These are phyloP conservation scores for Cnidoscolus chayamansa DNA, from an alignment of 441 rosid species.

Conservation along the genomic window DNA sequence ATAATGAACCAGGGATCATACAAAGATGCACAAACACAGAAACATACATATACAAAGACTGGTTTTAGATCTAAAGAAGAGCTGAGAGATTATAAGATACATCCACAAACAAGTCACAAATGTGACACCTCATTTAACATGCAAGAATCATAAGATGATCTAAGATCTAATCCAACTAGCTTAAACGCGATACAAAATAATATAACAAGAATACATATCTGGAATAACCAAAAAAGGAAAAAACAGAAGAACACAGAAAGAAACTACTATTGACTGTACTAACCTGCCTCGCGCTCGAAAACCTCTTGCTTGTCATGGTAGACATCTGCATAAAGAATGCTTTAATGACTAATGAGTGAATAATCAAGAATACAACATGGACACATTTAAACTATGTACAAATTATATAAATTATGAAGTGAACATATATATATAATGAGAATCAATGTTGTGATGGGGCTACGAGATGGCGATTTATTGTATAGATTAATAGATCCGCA, in stretches of 20 bases:
- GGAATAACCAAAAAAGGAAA: conserved; percentile 1
- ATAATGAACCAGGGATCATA: background rate
- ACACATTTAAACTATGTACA: no score
- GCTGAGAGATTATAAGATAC: background rate
- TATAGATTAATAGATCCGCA: no score
- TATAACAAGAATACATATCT: background rate
- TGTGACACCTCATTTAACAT: background rate
- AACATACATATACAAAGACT: background rate
- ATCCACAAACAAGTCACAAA: conserved; percentile 1
- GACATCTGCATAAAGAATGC: conserved; percentile 52
- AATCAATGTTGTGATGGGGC: no score
- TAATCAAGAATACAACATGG: background rate
- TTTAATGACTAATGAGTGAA: conserved; percentile 11
- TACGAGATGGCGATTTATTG: no score
- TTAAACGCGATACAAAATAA: background rate
- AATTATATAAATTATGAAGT: no score
- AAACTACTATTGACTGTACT: conserved; percentile 21
- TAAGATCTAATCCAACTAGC: background rate
- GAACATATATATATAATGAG: no score
- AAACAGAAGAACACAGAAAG: background rate
- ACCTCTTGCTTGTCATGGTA: conserved; percentile 78
- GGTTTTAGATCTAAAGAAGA: background rate
- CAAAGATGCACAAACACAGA: no score
- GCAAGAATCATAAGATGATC: background rate
- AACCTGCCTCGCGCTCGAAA: conserved; percentile 89